Base-by-base conservation (phyloP, 2,329 filamentous ascomycete species). In the Phialemoniopsis sp. region DNA sequence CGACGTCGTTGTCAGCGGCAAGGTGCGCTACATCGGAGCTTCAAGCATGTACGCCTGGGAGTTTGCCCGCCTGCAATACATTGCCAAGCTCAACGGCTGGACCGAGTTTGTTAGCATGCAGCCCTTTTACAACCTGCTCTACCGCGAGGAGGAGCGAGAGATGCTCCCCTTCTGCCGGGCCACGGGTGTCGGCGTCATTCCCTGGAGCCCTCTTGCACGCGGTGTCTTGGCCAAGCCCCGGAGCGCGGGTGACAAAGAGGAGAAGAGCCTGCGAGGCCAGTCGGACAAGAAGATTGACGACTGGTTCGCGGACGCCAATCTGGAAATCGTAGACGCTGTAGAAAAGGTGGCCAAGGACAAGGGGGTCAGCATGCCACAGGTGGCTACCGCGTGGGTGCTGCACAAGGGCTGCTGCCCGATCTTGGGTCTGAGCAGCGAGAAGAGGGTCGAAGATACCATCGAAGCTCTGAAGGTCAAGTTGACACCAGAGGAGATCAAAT, bases 51-150 rank as follows among this genome's bases (percentile, higher is more conserved):
- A 50, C 30, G 32, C 51, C 3, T 54, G 50, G 50, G 53, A 56
- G 36, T 52, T 55, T 32, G 45, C 47, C 13, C 43, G 48, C 7
- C 42, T 56, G 18, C 52, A 56, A 26, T 46, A 52, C 37, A 66
- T 62, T 18, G 74, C 68, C 13, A 63, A 67, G 36, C 66, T 65
- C 53, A 52, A 77, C 36, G 70, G 70, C 17, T 81, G 73, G 76
- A 73, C 71, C 3, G 69, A 78, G 45, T 80, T 80, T 49, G 62
- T 80, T 43, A 69, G 62, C 3, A 81, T 81, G 77, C 76, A 80
- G 46, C 74, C 75, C 18, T 68, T 71, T 34, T 72, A 81, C 52
- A 79, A 77, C 46, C 60, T 77, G 1, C 52, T 76, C 3, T 80
- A 81, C 53, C 69, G 81, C 4, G 81, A 85, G 50, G 80, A 85